Evolutionary conservation across 257 asterid genomes (phyloP), one percentile per base, ranked within the genome.

Genomic region (Perilla frutescens): DNA sequence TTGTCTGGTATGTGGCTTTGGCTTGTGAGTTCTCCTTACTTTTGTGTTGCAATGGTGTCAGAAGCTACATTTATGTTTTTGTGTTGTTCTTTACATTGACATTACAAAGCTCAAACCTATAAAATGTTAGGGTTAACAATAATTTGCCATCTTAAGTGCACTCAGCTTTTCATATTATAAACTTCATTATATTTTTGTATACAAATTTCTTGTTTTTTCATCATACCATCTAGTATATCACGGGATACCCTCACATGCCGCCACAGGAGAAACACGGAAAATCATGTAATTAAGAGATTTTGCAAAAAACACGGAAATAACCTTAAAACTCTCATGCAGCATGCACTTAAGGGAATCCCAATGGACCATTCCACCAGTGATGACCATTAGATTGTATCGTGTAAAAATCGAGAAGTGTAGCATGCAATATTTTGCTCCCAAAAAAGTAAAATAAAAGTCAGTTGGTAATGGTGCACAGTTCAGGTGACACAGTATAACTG

Each of bases 1-100:
- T 65, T 95, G 99, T 85, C 84, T 92, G 97, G 99, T 95, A 89
- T 54, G 91, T 68, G 76, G 34, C 58, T 71, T 43, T 73, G 43
- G 58, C 51, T 26, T 76, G 68, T 74, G 77, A 44, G 59, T 70
- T 57, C 14, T 34, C 68, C 36, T 15, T 53, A 2, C 11, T 48
- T 57, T 47, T 48, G 57, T 6, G 36, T 65, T 68, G 55, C 32
- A 58, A 0, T 67, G 26, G 66, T 50, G 15, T 59, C 59, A 39
- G 45, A 36, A 48, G 15, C 68, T 56, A 44, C 59, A 43, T 64
- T 54, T 49, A 7, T 62, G 41, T 15, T 34, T 59, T 56, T 47
- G 26, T 31, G 32, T 59, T 44, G 45, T 29, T 36, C 72, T 59
- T 59, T 56, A 14, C 44, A 15, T 57, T 45, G 58, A 31, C 20